phyloP scores from a whole-genome alignment of 2,329 filamentous ascomycete species.

The Pseudogymnoascus sp. region DNA sequence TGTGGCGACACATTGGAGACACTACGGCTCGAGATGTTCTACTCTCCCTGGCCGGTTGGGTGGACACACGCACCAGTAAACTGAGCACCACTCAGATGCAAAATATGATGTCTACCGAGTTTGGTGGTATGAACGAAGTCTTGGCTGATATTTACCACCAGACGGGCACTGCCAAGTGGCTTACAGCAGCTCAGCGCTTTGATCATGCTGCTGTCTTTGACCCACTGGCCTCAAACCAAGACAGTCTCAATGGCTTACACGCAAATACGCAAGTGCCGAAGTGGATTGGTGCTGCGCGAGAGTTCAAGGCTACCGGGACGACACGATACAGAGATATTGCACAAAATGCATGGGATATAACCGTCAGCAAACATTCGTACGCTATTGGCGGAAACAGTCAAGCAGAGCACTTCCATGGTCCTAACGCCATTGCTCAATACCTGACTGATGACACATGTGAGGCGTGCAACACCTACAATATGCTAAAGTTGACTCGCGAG shows the following conservation, averaged over 20 bases:
- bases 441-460: conserved; percentile 42
- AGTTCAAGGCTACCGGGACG: conserved; percentile 42
- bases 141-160: conserved; percentile 41
- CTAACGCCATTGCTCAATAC: conserved; percentile 39
- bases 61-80: conserved; percentile 38
- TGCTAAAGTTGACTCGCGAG: conserved; percentile 47
- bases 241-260: conserved; percentile 40
- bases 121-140: conserved; percentile 47
- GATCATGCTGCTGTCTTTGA: conserved; percentile 42
- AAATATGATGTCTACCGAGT: conserved; percentile 40
- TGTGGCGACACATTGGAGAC: conserved; percentile 39
- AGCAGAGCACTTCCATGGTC: conserved; percentile 42
- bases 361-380: conserved; percentile 40
- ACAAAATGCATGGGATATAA: conserved; percentile 42
- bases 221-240: conserved; percentile 38
- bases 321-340: conserved; percentile 41
- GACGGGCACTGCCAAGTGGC: conserved; percentile 39
- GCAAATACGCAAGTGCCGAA: conserved; percentile 48
- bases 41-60: conserved; percentile 40
- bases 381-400: conserved; percentile 48
- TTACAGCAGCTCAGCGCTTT: conserved; percentile 41
- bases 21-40: conserved; percentile 37
- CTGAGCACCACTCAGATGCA: conserved; percentile 41
- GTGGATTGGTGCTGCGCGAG: conserved; percentile 43
- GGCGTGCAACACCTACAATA: conserved; percentile 49